These are phyloP conservation scores for Fusarium neocosmosporiellum DNA, from an alignment of 2,329 filamentous ascomycete species.

Conservation along the genomic window DNA sequence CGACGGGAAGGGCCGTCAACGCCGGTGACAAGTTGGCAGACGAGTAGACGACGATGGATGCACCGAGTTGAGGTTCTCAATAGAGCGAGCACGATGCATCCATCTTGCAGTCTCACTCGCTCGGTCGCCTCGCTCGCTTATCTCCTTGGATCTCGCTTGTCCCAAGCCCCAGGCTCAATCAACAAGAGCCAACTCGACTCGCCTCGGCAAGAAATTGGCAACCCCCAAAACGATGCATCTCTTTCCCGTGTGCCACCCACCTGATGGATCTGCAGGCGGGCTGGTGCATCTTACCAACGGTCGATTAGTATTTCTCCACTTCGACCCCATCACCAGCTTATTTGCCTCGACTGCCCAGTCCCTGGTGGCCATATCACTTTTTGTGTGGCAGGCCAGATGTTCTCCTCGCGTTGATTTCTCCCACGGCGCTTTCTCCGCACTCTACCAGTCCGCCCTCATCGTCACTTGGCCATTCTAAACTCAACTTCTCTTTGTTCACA, in stretches of 20 bases:
- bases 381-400: conserved; percentile 1
- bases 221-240: conserved; percentile 30
- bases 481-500: not conserved
- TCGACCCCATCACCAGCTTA: conserved; percentile 27
- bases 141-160: conserved; percentile 14
- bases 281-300: conserved; percentile 38
- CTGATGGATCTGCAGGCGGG: conserved; percentile 38
- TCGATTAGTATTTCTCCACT: conserved; percentile 37
- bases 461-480: not conserved
- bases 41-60: not conserved
- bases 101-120: conserved; percentile 26
- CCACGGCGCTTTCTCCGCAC: not conserved
- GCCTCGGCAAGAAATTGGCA: conserved; percentile 31
- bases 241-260: conserved; percentile 39
- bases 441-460: not conserved
- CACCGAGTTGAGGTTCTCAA: not conserved
- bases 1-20: conserved; percentile 3
- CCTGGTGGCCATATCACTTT: conserved; percentile 19
- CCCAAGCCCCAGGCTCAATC: conserved; percentile 10
- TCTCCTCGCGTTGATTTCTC: conserved; percentile 6
- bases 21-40: not conserved
- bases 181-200: conserved; percentile 24
- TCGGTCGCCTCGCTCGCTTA: conserved; percentile 26
- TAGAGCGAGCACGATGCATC: conserved; percentile 3
- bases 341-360: conserved; percentile 17